phyloP scores from a whole-genome alignment of 306 rosid genomes.

The Elaeagnus macrophylla region DNA sequence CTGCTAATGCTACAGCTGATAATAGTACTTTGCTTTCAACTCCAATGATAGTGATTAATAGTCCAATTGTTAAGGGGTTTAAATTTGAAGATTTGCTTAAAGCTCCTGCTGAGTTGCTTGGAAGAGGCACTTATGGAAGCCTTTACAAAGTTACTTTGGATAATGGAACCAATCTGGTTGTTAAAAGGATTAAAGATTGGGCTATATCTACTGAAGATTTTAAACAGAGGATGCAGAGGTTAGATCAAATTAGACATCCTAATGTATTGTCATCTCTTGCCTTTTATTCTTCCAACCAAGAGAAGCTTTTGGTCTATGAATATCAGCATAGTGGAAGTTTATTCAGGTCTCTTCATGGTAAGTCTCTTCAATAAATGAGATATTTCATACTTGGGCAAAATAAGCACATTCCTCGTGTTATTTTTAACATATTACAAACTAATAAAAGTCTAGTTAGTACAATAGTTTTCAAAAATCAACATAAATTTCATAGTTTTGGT shows the following conservation, averaged over 20 bases:
- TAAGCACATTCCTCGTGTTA: no score
- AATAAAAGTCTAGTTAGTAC: no score
- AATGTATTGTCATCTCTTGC: conserved; percentile 57
- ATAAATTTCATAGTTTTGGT: no score
- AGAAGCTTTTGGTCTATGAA: conserved; percentile 81
- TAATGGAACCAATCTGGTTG: conserved; percentile 47
- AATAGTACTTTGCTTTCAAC: conserved; percentile 45
- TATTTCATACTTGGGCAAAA: no score
- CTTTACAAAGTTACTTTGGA: conserved; percentile 64
- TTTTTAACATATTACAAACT: no score
- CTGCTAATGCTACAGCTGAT: conserved; percentile 30
- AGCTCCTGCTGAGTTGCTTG: conserved; percentile 84
- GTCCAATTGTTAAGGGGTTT: conserved; percentile 36
- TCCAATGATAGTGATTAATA: conserved; percentile 52
- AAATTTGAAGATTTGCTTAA: conserved; percentile 59
- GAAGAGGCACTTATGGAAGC: conserved; percentile 66
- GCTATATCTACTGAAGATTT: conserved; percentile 42
- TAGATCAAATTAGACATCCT: conserved; percentile 48
- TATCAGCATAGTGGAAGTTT: conserved; percentile 65
- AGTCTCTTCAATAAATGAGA: not conserved
- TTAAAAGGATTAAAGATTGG: conserved; percentile 64
- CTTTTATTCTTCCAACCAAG: conserved; percentile 58
- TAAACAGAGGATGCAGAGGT: conserved; percentile 49
- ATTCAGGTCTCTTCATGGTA: conserved; percentile 72
- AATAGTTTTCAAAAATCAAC: no score